Conservation (phyloP, 192 early-diverging fungal genomes). For the Gonapodya sp. region DNA sequence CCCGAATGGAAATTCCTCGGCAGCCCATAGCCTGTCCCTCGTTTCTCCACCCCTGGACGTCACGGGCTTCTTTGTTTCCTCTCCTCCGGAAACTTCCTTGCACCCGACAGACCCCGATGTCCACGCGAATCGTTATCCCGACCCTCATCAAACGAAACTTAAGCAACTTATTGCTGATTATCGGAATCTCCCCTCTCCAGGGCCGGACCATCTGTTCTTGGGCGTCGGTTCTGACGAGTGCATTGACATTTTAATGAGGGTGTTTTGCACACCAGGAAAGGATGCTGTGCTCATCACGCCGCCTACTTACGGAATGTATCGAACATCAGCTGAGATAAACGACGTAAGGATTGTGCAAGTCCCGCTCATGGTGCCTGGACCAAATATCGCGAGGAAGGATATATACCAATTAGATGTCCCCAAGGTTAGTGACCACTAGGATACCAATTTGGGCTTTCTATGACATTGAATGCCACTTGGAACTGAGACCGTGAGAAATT, state of each 20-base stretch:
- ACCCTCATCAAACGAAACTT: slow-evolving; percentile 77
- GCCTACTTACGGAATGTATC: slow-evolving; percentile 99
- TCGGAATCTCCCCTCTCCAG: slow-evolving; percentile 45
- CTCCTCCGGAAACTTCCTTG: slow-evolving; percentile 11
- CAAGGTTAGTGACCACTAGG: slow-evolving; percentile 44
- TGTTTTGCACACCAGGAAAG: slow-evolving; percentile 78
- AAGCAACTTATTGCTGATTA: slow-evolving; percentile 69
- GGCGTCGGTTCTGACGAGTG: slow-evolving; percentile 97
- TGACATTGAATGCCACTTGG: slow-evolving; percentile 12
- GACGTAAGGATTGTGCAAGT: slow-evolving; percentile 86
- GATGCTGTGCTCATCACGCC: slow-evolving; percentile 92
- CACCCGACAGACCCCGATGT: slow-evolving; percentile 19
- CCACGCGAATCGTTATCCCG: slow-evolving; percentile 88
- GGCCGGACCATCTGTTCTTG: slow-evolving; percentile 69
- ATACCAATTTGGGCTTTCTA: slow-evolving; percentile 27
- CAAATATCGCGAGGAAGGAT: slow-evolving; percentile 31
- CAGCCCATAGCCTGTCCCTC: not conserved
- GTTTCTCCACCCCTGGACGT: slow-evolving; percentile 24
- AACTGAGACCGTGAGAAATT: not conserved
- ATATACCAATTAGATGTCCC: slow-evolving; percentile 56
- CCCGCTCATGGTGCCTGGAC: slow-evolving; percentile 50
- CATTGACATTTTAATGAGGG: slow-evolving; percentile 81
- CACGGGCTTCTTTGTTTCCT: slow-evolving; percentile 17
- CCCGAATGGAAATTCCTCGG: not conserved
- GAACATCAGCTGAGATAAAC: slow-evolving; percentile 84